Base-by-base conservation (phyloP, 1,284 basidiomycete genomes). In the Puccinia horiana region DNA sequence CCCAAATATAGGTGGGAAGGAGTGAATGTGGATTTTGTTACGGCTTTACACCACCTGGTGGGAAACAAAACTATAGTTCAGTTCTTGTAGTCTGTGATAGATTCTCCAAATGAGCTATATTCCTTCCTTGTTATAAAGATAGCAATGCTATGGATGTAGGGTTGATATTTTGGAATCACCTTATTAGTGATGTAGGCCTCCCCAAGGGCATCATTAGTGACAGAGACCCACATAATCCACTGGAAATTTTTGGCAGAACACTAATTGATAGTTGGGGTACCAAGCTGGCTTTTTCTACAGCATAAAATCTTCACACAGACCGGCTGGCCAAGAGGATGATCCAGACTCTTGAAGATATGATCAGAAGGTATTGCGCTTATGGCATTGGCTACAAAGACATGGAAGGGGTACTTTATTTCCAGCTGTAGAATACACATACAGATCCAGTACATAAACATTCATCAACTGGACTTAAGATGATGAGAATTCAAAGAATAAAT, bases 51-150 rank as follows among this genome's bases (percentile, higher is more conserved):
- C n/a, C n/a, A n/a, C n/a, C n/a, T n/a, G n/a, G n/a, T n/a, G n/a
- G n/a, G n/a, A n/a, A n/a, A 20, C 9, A 42, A 37, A 69, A 42
- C 23, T 69, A 32, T 37, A 69, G 32, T 69, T 9, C 65, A 8
- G 29, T 69, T 23, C 23, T 69, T 6, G 65, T 69, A 42, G 37
- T 69, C 20, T 32, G 14, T 70, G 67, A 70, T 23, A 70, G 67
- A 44, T 70, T 70, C 42, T 44, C 40, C n/a, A 70, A 70, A 47
- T 42, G 40, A 44, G 40, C 67, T 11, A 70, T 6, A 23, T 70
- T 70, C 42, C 67, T 70, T 11, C 67, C 67, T 12, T 70, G 67
- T 70, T 29, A 70, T n/a, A 44, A 70, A 47, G 67, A 70, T 42
- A 29, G 32, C 32, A 70, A 37, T 18, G 67, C 67, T 14, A 70